Base-by-base conservation (phyloP, 2,329 filamentous ascomycete species). In the Epichloe elymi region DNA sequence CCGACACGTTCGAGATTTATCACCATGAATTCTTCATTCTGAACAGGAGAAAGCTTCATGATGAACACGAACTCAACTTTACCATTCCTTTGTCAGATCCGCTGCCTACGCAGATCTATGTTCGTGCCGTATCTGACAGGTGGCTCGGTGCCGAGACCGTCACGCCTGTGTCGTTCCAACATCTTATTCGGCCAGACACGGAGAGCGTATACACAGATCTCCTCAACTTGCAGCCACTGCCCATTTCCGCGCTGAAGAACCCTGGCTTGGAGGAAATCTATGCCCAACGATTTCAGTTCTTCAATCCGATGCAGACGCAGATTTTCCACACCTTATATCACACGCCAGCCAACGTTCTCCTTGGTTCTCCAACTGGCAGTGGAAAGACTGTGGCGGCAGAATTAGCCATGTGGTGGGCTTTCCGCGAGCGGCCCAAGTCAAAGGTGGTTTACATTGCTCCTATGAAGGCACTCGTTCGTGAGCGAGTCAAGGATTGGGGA, bases 241-340 rank as follows among this genome's bases (percentile, higher is more conserved):
- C 91, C 0, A 82, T 98, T 54, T 79, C 82, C 19, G 91, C 91
- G 0, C 73, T 98, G 41, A 89, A 95, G 63, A 95, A 97, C 56
- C 82, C 88, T 0, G 74, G 82, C 0, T 69, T 98, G 0, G 91
- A 98, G 64, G 88, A 93, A 54, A 78, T 98, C 1, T 98, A 98
- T 61, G 82, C 77, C 0, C 74, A 91, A 63, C 80, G 89, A 35
- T 98, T 98, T 67, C 85, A 93, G 57, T 98, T 85, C 68, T 98
- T 98, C 75, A 98, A 98, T 63, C 93, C 93, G 0, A 97, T 98
- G 94, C 93, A 98, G 67, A 97, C 93, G 0, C 93, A 98, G 62
- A 88, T 98, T 48, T 98, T 98, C 69, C 93, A 98, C 62, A 91
- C 88, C 14, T 78, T 98, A 36, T 98, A 98, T 58, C 85, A 97